phyloP scores from a whole-genome alignment of 1,139 yeast species.

The Magnusiomyces magnusii region DNA sequence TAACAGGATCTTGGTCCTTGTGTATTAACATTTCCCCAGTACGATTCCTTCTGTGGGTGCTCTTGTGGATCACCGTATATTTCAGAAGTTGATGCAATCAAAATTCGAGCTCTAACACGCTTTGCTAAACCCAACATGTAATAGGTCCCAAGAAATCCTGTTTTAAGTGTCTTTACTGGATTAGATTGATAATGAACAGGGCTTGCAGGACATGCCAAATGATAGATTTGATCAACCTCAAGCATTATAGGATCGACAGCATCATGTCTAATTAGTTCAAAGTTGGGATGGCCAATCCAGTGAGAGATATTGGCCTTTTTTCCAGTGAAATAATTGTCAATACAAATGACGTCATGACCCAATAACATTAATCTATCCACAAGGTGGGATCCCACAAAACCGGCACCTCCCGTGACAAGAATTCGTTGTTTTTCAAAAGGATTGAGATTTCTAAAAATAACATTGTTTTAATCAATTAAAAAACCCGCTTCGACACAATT shows the following conservation, averaged over 20 bases:
- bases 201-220: conserved; percentile 26
- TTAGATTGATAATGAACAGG: conserved; percentile 27
- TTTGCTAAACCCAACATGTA: conserved; percentile 27
- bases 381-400: conserved; percentile 25
- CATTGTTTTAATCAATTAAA: too few relatives aligned
- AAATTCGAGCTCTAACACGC: conserved; percentile 25
- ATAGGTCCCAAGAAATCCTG: conserved; percentile 26
- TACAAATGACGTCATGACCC: conserved; percentile 25
- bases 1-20: conserved; percentile 27
- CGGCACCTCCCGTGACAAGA: conserved; percentile 26
- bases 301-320: conserved; percentile 23
- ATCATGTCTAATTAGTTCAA: conserved; percentile 26
- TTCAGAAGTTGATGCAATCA: conserved; percentile 25
- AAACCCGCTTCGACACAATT: too few relatives aligned
- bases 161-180: conserved; percentile 26
- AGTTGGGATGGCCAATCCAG: conserved; percentile 27
- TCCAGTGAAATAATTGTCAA: conserved; percentile 27
- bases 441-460: conserved; percentile 16
- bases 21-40: conserved; percentile 26
- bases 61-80: conserved; percentile 27
- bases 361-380: conserved; percentile 24
- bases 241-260: conserved; percentile 24
- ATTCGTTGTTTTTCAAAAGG: conserved; percentile 22
- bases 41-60: conserved; percentile 26
- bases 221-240: conserved; percentile 27